Percentiles rank a stretch among this genome's conserved stretches.
phyloP scores from a whole-genome alignment of 2,329 filamentous ascomycete genomes.

The Cercospora canescens region DNA sequence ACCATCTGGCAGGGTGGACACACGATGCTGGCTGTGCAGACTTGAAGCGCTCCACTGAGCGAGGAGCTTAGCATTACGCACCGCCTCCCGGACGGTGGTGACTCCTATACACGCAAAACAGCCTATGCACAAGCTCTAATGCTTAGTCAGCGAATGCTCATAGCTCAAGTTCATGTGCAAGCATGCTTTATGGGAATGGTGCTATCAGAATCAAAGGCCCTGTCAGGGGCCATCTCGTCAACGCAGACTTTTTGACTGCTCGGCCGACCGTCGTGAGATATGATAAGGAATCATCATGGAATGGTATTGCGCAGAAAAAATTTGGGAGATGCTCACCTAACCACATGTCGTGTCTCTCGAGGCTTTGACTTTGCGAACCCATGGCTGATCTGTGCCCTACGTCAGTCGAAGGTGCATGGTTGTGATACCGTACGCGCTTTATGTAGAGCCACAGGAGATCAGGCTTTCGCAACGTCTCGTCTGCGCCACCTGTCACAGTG shows the following conservation, averaged over 20 bases:
- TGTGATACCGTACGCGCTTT: background rate
- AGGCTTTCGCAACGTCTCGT: conserved; percentile 35
- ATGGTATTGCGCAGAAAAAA: background rate
- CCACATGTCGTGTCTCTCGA: background rate
- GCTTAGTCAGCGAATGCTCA: background rate
- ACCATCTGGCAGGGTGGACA: background rate
- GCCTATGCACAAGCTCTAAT: background rate
- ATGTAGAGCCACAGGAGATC: conserved; percentile 18
- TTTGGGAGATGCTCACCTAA: conserved; percentile 1
- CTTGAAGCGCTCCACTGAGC: background rate
- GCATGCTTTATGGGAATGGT: background rate
- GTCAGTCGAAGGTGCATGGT: background rate
- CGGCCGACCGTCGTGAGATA: conserved; percentile 45
- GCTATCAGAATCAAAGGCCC: conserved; percentile 33
- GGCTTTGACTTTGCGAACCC: background rate
- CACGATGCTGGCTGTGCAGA: background rate
- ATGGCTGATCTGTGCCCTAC: background rate
- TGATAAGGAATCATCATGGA: conserved; percentile 38
- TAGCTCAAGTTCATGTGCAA: background rate
- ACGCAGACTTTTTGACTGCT: conserved; percentile 38
- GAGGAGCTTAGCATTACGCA: conserved; percentile 21
- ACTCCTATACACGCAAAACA: conserved; percentile 9
- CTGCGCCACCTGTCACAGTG: conserved; percentile 38
- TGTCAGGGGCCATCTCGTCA: conserved; percentile 43
- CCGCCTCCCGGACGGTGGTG: conserved; percentile 22